These are phyloP conservation scores for Neonectria hederae DNA, from an alignment of 2,329 filamentous ascomycete species.

Conservation along the genomic window DNA sequence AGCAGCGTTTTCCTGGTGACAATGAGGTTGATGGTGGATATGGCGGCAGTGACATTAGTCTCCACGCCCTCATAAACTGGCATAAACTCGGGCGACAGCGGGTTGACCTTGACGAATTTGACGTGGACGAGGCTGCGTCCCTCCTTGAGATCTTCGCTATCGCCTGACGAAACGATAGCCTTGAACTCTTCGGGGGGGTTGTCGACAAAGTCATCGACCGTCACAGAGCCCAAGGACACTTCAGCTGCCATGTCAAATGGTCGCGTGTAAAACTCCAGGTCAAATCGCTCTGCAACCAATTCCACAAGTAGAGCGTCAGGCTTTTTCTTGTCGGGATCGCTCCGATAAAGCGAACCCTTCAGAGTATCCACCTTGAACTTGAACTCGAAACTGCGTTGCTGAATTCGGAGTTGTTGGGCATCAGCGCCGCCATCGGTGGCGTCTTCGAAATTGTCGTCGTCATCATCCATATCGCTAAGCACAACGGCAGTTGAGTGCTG, in stretches of 20 bases:
- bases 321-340: constrained; percentile 79
- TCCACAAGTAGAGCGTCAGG: constrained; percentile 88
- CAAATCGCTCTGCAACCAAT: constrained; percentile 88
- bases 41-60: constrained; percentile 87
- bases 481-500: constrained; percentile 79
- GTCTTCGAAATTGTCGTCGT: constrained; percentile 74
- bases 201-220: constrained; percentile 94
- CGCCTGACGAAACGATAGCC: constrained; percentile 90
- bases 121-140: constrained; percentile 86
- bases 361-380: constrained; percentile 95
- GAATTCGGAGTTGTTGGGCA: constrained; percentile 72
- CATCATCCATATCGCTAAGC: constrained; percentile 78
- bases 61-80: constrained; percentile 92
- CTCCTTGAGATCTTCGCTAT: constrained; percentile 75
- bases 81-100: constrained; percentile 91
- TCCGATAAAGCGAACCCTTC: constrained; percentile 89
- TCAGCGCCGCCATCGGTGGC: constrained; percentile 66
- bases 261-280: constrained; percentile 86
- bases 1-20: constrained; percentile 93
- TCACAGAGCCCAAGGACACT: constrained; percentile 85
- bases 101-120: constrained; percentile 90
- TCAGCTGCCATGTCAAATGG: constrained; percentile 94
- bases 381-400: constrained; percentile 94
- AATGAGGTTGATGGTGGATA: constrained; percentile 96
- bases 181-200: constrained; percentile 91